Conservation (phyloP, 305 asterid genomes). For the Petunia hybrid region DNA sequence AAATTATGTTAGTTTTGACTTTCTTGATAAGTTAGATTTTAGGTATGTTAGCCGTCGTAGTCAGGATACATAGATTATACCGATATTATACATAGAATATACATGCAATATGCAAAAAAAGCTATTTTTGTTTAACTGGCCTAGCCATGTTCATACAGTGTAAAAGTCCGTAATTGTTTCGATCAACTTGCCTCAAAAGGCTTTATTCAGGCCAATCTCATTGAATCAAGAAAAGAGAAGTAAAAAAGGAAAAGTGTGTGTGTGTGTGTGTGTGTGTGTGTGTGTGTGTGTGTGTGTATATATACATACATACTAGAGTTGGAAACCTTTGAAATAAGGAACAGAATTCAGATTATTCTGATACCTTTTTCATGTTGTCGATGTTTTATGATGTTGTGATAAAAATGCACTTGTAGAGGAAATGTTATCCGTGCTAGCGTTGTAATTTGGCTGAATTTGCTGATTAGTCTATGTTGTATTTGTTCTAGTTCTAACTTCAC, state of each 20-base stretch:
- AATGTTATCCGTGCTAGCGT: background rate
- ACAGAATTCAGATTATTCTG: background rate
- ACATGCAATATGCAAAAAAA: too few relatives aligned
- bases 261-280: too few relatives aligned
- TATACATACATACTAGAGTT: too few relatives aligned
- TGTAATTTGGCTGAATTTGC: background rate
- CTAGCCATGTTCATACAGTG: too few relatives aligned
- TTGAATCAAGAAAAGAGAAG: background rate
- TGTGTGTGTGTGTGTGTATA: too few relatives aligned
- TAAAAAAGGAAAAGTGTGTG: background rate
- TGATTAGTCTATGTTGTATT: background rate
- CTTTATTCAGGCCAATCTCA: too few relatives aligned
- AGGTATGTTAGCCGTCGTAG: background rate
- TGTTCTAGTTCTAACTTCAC: conserved; percentile 10
- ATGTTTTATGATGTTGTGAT: background rate
- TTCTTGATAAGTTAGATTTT: background rate
- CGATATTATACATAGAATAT: too few relatives aligned
- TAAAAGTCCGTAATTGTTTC: too few relatives aligned
- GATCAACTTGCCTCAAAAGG: too few relatives aligned
- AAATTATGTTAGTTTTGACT: background rate
- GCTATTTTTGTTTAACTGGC: too few relatives aligned
- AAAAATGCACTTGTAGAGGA: conserved; percentile 3
- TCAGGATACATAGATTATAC: too few relatives aligned
- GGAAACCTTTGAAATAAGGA: background rate
- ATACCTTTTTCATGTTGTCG: conserved; percentile 5